Base-by-base conservation (phyloP, 306 rosid genomes). In the Quillaja saponaria region DNA sequence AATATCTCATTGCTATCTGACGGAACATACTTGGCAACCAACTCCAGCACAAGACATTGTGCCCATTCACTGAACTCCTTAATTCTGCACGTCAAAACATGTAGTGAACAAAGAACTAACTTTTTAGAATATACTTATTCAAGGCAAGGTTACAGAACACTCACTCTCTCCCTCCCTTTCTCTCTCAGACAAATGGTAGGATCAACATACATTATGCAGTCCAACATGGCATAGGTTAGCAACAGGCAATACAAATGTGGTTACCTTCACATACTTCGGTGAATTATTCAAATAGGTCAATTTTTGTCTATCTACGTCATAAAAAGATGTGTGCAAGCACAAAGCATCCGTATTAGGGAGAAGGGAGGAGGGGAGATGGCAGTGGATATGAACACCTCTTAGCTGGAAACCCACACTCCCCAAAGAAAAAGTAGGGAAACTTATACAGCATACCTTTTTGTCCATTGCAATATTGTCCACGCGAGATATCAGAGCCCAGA, bases 21-120 rank as follows among this genome's bases (percentile, higher is more conserved):
- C 1, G 99, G 99, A 59, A 89, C 85, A 54, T 94, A 94, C 77
- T 90, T 94, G 78, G 84, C 72, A 20, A 78, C 97, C 81, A 94
- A 67, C 69, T 94, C 99, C 64, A 94, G 86, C 58, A 94, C 61
- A 72, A 89, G 85, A 74, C 99, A 94, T 54, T 94, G 99, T 12
- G 99, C 95, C 97, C 99, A 94, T 71, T 94, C 99, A 71, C 79
- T 86, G 63, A 94, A 94, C 71, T 89, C 96, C 84, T 77, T 87
- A 61, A 94, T 89, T 78, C 99, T 94, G 90, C 85, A 80, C 6
- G 77, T 11, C 55, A 45, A 66, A 66, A 51, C 35, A 72, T 6
- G 58, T 2, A 54, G 41, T 45, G 61, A 64, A 61, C 46, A 13
- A 12, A 73, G 64, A 74, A 42, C 46, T 62, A n/a, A 73, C 40